A percentile compares a stretch with the other conserved stretches of the same genome.
Conservation (phyloP, 805 yeast genomes). For the Starmerella sirachaensis region DNA sequence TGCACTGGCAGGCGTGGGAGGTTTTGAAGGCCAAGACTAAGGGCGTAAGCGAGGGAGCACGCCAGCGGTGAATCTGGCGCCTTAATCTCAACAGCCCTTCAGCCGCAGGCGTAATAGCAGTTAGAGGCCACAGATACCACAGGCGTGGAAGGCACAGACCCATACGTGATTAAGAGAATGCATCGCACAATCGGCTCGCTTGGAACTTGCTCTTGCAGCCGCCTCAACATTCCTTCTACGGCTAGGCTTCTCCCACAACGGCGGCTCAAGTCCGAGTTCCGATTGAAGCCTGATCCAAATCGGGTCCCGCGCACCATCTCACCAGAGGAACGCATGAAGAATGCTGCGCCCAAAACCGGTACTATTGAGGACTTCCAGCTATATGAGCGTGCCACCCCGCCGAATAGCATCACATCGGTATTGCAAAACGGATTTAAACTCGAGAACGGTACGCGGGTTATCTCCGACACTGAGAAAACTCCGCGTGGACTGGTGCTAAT, state of each 20-base stretch:
- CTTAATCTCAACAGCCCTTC: too few species aligned
- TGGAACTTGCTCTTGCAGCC: neutral
- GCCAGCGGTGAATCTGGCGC: too few species aligned
- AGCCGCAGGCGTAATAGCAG: too few species aligned
- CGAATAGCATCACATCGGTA: slow-evolving; percentile 41
- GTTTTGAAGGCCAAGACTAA: too few species aligned
- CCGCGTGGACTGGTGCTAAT: slow-evolving; percentile 26
- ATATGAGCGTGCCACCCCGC: slow-evolving; percentile 35
- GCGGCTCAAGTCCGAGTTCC: slow-evolving; percentile 10
- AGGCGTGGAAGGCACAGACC: too few species aligned
- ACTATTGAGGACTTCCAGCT: slow-evolving; percentile 33
- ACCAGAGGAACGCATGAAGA: slow-evolving; percentile 19
- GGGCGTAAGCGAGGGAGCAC: too few species aligned
- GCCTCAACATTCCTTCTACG: neutral
- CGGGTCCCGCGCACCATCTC: slow-evolving; percentile 20
- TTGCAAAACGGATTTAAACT: slow-evolving; percentile 48
- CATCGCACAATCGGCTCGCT: too few species aligned
- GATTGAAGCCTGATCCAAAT: slow-evolving; percentile 23
- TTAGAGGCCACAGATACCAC: too few species aligned
- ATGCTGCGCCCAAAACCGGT: slow-evolving; percentile 22
- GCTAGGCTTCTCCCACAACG: neutral
- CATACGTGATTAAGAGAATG: too few species aligned
- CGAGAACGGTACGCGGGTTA: slow-evolving; percentile 36
- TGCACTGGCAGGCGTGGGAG: too few species aligned
- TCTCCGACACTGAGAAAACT: slow-evolving; percentile 22